Base-by-base conservation (phyloP, 2,329 filamentous ascomycete genomes). In the Aspergillus fumigatiaffinis region DNA sequence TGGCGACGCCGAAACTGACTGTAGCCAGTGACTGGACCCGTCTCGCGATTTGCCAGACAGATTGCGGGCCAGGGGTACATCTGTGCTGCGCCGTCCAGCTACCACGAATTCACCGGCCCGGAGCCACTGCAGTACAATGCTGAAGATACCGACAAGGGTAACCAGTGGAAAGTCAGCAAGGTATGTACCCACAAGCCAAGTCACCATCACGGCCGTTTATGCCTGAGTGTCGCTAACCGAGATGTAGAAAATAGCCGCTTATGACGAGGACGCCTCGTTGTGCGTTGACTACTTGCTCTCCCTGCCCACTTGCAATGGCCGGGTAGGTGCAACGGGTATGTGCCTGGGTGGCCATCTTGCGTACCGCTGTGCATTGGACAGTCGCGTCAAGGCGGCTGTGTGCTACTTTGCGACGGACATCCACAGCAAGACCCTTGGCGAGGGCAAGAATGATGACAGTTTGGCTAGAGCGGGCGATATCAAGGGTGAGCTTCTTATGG, bases 351-450 rank as follows among this genome's bases (percentile, higher is more conserved):
- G 93, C 1, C 93, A 97, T 71, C 84, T 97, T 20, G 90, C 89
- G 74, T 88, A 85, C 71, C 80, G 87, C 46, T 85, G 82, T 66
- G 86, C 87, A 66, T 82, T 97, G 51, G 91, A 97, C 73, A 80
- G 84, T 23, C 84, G 92, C 56, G 84, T 97, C 57, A 82, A 82
- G 42, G 90, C 91, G 29, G 86, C 87, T 41, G 88, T 96, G 29
- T 88, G 91, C 72, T 97, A 92, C 79, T 97, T 97, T 75, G 91
- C 91, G 8, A 97, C 92, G 6, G 93, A 97, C 76, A 87, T 97
- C 53, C 93, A 97, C 78, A 85, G 81, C 61, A 83, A 84, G 56
- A 91, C 87, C 8, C 83, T 97, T 1, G 93, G 91, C 25, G 82
- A 84, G 58, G 77, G 84, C 63, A 84, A 84, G 71, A 79, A 79